Conservation (phyloP, 164 flowering plant genomes). For the Dillenia suffruticosa region DNA sequence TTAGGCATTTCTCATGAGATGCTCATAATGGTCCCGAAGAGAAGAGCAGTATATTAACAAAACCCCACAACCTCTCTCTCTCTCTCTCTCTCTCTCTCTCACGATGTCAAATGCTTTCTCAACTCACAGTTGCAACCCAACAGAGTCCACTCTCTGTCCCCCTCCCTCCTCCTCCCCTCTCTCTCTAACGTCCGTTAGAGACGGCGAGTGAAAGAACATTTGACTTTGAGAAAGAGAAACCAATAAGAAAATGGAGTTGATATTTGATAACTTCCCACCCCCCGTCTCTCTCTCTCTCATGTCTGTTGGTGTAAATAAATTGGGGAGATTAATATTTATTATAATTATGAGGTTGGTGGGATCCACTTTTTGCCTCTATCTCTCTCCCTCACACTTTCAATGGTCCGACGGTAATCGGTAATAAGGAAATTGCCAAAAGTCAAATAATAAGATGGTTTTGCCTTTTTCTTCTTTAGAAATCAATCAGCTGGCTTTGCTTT, state of each 20-base stretch:
- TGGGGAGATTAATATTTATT: no score
- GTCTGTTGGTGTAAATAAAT: no score
- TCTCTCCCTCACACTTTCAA: not conserved
- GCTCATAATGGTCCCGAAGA: no score
- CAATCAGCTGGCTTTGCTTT: slow-evolving; percentile 16
- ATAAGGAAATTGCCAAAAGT: no score
- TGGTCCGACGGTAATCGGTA: not conserved
- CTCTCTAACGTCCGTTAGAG: not conserved
- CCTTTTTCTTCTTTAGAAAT: slow-evolving; percentile 10
- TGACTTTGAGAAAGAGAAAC: no score
- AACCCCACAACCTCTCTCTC: not conserved
- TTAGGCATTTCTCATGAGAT: no score
- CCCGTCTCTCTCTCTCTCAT: no score
- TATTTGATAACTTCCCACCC: no score
- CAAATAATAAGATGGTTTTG: no score
- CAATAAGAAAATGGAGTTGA: slow-evolving; percentile 1
- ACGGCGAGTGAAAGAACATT: no score
- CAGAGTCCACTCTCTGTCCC: slow-evolving; percentile 1
- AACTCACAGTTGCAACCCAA: no score
- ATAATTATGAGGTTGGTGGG: slow-evolving; percentile 11
- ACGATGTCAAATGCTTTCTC: not conserved
- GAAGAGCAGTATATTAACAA: not conserved
- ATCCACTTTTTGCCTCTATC: slow-evolving; percentile 9
- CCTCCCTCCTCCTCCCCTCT: slow-evolving; percentile 8
- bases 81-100: slow-evolving; percentile 3